Evolutionary conservation across 768 basidiomycete species (phyloP), one percentile per base, ranked within the genome.

Genomic region (Panellus pusillus): DNA sequence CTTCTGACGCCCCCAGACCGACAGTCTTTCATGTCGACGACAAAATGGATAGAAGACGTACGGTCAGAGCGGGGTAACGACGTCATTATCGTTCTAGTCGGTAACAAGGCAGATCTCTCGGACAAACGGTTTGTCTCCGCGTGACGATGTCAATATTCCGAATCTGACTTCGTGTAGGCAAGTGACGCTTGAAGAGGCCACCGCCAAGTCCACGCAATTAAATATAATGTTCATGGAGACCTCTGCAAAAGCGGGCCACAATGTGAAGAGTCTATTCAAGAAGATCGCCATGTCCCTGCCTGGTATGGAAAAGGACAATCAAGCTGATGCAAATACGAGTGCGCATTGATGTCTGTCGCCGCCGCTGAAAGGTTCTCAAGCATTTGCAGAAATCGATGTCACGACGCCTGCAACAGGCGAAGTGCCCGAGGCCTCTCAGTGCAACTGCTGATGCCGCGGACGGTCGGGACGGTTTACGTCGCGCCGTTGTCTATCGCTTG

Each of bases 11-110:
- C 15, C 41, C 41, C 57, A 98, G 96, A 93, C 72, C 91, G 96
- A 42, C 89, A 91, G 63, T 98, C 96, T n/a, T 99, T 98, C 81
- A 72, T 96, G 58, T 98, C 97, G 51, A 99, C 97, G 15, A 82
- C 91, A 17, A 99, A 98, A 72, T 99, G 97, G 97, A 94, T 99
- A 75, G 97, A 99, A 70, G 97, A 99, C 63, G 97, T 99, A 27
- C 83, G 95, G 53, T 95, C 94, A 55, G 97, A 99, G 70, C 79
- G 97, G 65, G 97, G 97, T 55, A 91, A 86, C 72, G 97, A 99
- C 64, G 97, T 99, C 35, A 97, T 98, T 63, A 97, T 99, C 61
- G 96, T 98, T 14, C 75, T 99, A 17, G 97, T 98, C 9, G 97
- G 97, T 44, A 99, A 99, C 74, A 99, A 99, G 78, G 97, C 97